phyloP scores from a whole-genome alignment of 768 basidiomycete genomes.

The Collybia sp. region DNA sequence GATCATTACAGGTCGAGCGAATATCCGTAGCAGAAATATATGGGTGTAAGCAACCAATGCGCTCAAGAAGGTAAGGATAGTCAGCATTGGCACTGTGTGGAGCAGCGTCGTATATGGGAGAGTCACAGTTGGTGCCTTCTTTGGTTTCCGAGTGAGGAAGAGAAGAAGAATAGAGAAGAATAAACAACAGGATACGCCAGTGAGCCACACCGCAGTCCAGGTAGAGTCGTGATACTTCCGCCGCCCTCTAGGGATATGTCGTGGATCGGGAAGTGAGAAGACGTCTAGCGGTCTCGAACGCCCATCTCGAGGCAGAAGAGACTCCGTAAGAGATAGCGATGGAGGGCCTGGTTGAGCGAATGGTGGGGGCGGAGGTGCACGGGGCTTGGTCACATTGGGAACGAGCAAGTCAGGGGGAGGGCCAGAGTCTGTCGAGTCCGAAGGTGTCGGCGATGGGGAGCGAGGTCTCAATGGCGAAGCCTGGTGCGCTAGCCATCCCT shows the following conservation, averaged over 20 bases:
- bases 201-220: constrained; percentile 68
- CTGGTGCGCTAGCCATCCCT: constrained; percentile 73
- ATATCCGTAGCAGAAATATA: constrained; percentile 71
- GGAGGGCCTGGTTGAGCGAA: constrained; percentile 30
- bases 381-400: constrained; percentile 21
- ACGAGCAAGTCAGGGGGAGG: constrained; percentile 40
- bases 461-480: constrained; percentile 52
- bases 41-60: constrained; percentile 70
- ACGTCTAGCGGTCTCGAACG: constrained; percentile 57
- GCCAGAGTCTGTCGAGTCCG: constrained; percentile 35
- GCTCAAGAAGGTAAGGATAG: constrained; percentile 66
- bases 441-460: constrained; percentile 34
- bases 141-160: constrained; percentile 48
- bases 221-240: constrained; percentile 71
- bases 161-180: constrained; percentile 63
- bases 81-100: constrained; percentile 74
- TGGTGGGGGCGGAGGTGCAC: constrained; percentile 37
- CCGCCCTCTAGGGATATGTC: constrained; percentile 55
- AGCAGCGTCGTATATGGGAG: constrained; percentile 69
- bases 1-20: constrained; percentile 81
- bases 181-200: constrained; percentile 53
- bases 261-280: constrained; percentile 76
- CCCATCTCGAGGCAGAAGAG: constrained; percentile 73
- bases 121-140: constrained; percentile 25
- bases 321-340: constrained; percentile 74